Evolutionary conservation across 2,329 filamentous ascomycete genomes (phyloP).

Genomic region (Chlorencoelia australis): DNA sequence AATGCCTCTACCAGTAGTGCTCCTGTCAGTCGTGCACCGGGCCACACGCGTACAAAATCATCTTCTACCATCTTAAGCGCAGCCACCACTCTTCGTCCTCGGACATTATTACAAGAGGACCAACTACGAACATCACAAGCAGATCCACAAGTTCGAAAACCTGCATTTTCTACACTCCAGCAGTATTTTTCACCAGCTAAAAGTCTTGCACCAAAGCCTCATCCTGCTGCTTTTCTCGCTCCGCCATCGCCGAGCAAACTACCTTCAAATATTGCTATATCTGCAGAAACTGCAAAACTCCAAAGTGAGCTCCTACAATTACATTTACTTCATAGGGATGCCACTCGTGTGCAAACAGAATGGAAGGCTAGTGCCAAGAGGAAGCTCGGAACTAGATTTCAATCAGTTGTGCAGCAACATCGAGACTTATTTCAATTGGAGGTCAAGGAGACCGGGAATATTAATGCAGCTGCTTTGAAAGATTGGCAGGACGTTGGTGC

Average conservation of each 20-base stretch:
- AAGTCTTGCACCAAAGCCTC: slow-evolving; percentile 48
- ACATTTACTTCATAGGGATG: slow-evolving; percentile 51
- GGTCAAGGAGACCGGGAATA: slow-evolving; percentile 38
- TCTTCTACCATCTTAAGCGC: slow-evolving; percentile 16
- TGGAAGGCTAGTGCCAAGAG: slow-evolving; percentile 48
- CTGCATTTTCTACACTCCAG: slow-evolving; percentile 48
- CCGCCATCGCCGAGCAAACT: slow-evolving; percentile 52
- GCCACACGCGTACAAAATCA: slow-evolving; percentile 22
- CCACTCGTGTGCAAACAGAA: slow-evolving; percentile 32
- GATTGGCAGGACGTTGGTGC: slow-evolving; percentile 35
- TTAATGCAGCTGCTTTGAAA: slow-evolving; percentile 42
- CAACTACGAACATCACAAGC: slow-evolving; percentile 4
- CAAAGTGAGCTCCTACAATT: slow-evolving; percentile 58
- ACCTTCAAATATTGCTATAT: slow-evolving; percentile 48
- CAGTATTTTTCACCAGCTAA: slow-evolving; percentile 61
- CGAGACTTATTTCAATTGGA: slow-evolving; percentile 32
- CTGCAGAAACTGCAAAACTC: slow-evolving; percentile 46
- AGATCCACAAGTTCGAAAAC: slow-evolving; percentile 15
- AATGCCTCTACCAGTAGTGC: slow-evolving; percentile 17
- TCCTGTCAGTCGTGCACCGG: slow-evolving; percentile 6
- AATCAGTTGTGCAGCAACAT: slow-evolving; percentile 25
- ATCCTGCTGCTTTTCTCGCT: slow-evolving; percentile 46
- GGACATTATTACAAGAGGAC: slow-evolving; percentile 6
- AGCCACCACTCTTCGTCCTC: slow-evolving; percentile 14
- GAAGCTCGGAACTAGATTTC: slow-evolving; percentile 38